Evolutionary conservation across 176 grass and related monocot species (phyloP), one percentile per base, ranked within the genome.

Genomic region (Calamus simplicifolius): DNA sequence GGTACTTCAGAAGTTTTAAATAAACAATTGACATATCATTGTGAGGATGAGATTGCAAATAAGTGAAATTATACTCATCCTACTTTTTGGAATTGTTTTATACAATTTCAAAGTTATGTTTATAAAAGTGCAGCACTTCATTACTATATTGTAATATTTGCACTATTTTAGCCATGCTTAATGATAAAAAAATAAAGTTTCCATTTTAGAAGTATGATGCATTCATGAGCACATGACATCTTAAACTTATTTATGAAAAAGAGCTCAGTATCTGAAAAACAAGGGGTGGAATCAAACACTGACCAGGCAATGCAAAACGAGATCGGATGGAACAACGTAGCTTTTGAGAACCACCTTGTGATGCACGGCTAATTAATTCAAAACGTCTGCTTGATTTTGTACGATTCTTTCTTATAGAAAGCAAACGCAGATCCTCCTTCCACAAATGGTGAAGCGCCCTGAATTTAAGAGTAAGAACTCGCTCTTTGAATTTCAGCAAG

Each of bases 401-500:
- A 21, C 85, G 94, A 27, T 70, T 77, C 58, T 80, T 98, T 63
- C 78, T 93, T 65, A 61, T 58, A 70, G 73, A 69, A 73, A 89
- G 74, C 35, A 89, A 29, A 3, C 69, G 85, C 43, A 86, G 67
- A 75, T 98, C 94, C 62, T 98, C 85, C 69, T 83, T 89, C 94
- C 94, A 98, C 49, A 93, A 68, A 43, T 85, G 58, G 31, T 78
- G 79, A 58, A 93, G 27, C 66, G 76, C 79, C 76, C 66, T 88
- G 63, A 85, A 98, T 79, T 98, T 98, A 49, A 85, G 79, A 54
- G 88, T 76, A 79, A 98, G 88, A 48, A 75, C 63, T 52, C 69
- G 81, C 53, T 93, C 79, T 70, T 98, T 93, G 63, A 93, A 89
- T 74, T 74, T 83, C 16, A 75, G 30, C 13, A 28, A 70, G 51